These are phyloP conservation scores for Suillus variegatus DNA, from an alignment of 768 basidiomycete genomes.

Conservation along the genomic window DNA sequence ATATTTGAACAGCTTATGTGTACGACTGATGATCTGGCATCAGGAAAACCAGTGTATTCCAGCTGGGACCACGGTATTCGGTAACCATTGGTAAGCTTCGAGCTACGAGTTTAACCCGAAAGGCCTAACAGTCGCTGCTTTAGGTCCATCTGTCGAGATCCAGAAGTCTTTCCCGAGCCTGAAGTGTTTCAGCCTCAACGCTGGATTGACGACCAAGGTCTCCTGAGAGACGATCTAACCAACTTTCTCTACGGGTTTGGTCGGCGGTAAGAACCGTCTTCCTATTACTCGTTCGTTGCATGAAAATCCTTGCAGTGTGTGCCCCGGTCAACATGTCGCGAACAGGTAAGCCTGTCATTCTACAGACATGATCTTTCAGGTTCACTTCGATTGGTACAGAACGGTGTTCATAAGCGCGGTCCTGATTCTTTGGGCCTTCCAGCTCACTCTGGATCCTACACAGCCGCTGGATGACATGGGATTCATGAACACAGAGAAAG, in stretches of 20 bases:
- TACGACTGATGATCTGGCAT: neutral
- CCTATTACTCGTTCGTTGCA: neutral
- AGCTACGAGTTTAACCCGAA: neutral
- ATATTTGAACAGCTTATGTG: neutral
- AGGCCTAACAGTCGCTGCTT: neutral
- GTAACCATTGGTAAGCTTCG: constrained; percentile 18
- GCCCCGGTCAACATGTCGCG: constrained; percentile 37
- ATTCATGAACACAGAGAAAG: constrained; percentile 41
- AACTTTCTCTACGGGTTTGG: constrained; percentile 55
- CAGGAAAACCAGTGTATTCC: constrained; percentile 21
- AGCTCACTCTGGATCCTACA: neutral
- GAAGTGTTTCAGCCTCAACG: neutral
- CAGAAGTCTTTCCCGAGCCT: neutral
- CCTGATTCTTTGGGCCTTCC: constrained; percentile 48
- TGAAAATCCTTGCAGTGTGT: constrained; percentile 38
- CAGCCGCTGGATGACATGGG: constrained; percentile 42
- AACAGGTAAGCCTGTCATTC: constrained; percentile 30
- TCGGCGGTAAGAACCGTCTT: constrained; percentile 39
- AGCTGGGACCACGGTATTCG: constrained; percentile 16
- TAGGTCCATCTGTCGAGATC: neutral
- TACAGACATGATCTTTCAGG: neutral
- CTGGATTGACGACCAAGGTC: neutral
- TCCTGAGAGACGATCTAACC: constrained; percentile 34
- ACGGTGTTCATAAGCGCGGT: constrained; percentile 64
- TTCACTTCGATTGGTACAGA: constrained; percentile 24